A percentile compares a stretch with the other conserved stretches of the same genome.
Conservation (phyloP, 192 early-diverging fungal genomes). For the Anaeromyces robustus region DNA sequence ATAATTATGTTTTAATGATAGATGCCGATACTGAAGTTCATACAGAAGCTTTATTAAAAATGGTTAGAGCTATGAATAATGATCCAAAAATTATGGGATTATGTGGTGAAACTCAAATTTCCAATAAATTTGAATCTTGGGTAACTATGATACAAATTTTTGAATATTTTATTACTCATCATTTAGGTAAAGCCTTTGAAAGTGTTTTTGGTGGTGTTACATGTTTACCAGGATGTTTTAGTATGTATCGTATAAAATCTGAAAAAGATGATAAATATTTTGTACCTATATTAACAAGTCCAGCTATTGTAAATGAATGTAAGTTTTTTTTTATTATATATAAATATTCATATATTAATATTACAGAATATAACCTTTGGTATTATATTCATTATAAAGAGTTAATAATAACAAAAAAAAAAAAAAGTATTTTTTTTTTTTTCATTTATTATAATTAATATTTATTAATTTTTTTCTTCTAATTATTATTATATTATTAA, state of each 20-base stretch:
- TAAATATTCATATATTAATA: too few species aligned
- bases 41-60: not conserved
- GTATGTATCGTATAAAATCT: slow-evolving; percentile 92
- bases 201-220: slow-evolving; percentile 93
- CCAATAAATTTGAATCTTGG: not conserved
- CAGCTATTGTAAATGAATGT: not conserved
- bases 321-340: too few species aligned
- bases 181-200: slow-evolving; percentile 93
- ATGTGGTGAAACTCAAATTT: not conserved
- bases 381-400: too few species aligned
- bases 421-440: too few species aligned
- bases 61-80: not conserved
- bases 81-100: slow-evolving; percentile 1
- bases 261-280: slow-evolving; percentile 25
- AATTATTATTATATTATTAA: not conserved
- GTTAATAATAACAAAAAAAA: too few species aligned
- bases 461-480: not conserved
- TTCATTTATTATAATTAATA: too few species aligned
- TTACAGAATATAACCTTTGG: too few species aligned
- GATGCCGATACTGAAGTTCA: slow-evolving; percentile 89
- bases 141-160: slow-evolving; percentile 31
- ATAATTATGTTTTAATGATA: slow-evolving; percentile 94
- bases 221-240: slow-evolving; percentile 97
- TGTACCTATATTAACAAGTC: not conserved
- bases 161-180: slow-evolving; percentile 97